phyloP scores from a whole-genome alignment of 352 stramenopile genomes.

The Phytophthora syringae region DNA sequence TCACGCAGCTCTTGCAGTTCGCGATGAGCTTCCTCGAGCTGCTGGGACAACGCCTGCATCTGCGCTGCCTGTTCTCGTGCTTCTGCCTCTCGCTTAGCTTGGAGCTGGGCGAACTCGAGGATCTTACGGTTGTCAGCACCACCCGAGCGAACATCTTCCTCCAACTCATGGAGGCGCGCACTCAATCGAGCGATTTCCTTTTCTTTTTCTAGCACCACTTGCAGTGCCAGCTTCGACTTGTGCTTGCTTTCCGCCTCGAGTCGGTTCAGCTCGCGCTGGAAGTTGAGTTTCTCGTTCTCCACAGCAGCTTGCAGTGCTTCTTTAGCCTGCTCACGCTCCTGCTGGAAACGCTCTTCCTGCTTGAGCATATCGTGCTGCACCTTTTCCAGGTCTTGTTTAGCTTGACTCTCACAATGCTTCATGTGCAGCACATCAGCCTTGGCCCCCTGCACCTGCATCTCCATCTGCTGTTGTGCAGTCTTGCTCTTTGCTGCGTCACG shows the following conservation, averaged over 20 bases:
- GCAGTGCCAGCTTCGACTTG: constrained; percentile 87
- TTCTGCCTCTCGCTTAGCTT: constrained; percentile 83
- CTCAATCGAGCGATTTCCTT: constrained; percentile 67
- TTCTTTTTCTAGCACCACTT: constrained; percentile 84
- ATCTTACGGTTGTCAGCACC: constrained; percentile 89
- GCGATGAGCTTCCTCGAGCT: constrained; percentile 50
- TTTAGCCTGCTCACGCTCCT: constrained; percentile 43
- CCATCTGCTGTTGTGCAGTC: constrained; percentile 49
- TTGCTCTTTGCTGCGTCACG: constrained; percentile 60
- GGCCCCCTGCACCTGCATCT: constrained; percentile 60
- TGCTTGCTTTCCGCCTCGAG: constrained; percentile 82
- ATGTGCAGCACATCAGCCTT: constrained; percentile 60
- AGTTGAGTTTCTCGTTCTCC: constrained; percentile 44
- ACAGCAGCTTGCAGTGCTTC: constrained; percentile 48
- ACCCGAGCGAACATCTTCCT: constrained; percentile 86
- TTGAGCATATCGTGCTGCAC: constrained; percentile 57
- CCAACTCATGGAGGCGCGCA: constrained; percentile 65
- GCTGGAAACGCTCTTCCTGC: constrained; percentile 33
- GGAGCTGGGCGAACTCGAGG: constrained; percentile 85
- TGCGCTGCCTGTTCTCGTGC: constrained; percentile 57
- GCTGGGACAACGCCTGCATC: constrained; percentile 56
- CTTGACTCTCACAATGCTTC: constrained; percentile 36
- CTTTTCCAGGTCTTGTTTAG: constrained; percentile 52
- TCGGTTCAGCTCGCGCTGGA: constrained; percentile 63
- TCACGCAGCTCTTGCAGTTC: constrained; percentile 63